phyloP scores from a whole-genome alignment of 176 grass and related monocot genomes.

The Neostapfia colusana region DNA sequence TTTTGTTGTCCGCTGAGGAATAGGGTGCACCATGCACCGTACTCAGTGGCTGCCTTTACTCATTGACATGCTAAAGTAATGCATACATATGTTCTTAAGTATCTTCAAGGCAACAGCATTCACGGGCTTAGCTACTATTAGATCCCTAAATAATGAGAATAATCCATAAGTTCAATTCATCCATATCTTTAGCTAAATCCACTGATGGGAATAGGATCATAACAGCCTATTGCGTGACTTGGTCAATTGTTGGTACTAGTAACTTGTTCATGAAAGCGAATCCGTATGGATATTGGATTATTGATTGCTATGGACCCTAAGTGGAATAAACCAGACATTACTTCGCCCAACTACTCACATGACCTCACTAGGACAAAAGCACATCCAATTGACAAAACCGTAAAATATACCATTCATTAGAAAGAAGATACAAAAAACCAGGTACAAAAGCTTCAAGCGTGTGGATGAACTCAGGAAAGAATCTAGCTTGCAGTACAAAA shows the following conservation, averaged over 20 bases:
- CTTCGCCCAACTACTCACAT: background rate
- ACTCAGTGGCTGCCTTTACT: conserved; percentile 27
- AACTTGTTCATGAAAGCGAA: conserved; percentile 30
- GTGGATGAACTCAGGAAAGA: conserved; percentile 29
- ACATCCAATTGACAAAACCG: conserved; percentile 31
- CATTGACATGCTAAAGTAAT: conserved; percentile 28
- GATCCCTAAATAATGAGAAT: background rate
- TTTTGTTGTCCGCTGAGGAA: conserved; percentile 39
- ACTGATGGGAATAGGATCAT: conserved; percentile 18
- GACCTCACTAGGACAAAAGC: conserved; percentile 1
- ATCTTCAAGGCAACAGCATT: conserved; percentile 1
- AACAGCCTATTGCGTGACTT: background rate
- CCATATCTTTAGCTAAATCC: conserved; percentile 16
- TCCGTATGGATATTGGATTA: background rate
- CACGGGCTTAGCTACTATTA: conserved; percentile 7
- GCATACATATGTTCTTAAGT: conserved; percentile 19
- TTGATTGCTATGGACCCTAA: background rate
- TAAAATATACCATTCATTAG: conserved; percentile 9
- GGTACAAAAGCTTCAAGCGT: conserved; percentile 34
- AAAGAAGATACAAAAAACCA: conserved; percentile 36
- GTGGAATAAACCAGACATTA: conserved; percentile 36
- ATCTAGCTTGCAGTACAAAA: conserved; percentile 34
- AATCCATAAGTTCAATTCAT: conserved; percentile 15
- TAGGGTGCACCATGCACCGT: conserved; percentile 28
- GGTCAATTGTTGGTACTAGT: conserved; percentile 11